Base-by-base conservation (phyloP, 106 monocot genomes). In the Gastrodia elata region DNA sequence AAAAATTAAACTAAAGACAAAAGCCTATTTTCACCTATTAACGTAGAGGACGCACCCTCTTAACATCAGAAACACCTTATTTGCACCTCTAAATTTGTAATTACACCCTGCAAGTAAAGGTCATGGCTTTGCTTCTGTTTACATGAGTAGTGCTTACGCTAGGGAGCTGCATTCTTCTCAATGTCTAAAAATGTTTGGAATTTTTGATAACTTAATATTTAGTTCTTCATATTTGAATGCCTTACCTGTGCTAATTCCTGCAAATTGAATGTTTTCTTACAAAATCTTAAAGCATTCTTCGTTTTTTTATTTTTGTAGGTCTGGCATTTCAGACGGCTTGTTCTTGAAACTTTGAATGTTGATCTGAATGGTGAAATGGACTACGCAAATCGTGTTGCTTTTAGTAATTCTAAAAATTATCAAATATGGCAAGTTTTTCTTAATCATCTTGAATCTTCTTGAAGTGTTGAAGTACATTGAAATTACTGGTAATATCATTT, bases 281-380 rank as follows among this genome's bases (percentile, higher is more conserved):
- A 43, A 36, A 65, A 46, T n/a, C 38, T 75, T 30, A 38, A 18
- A 55, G 32, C 1, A 68, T 36, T 33, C 6, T 68, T 37, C 15
- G 49, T 38, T 38, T 27, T 75, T 71, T 43, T 58, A 41, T 38
- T 69, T 70, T 36, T 5, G 40, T 74, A 98, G 93, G 77, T 93
- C 26, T 98, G 98, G 98, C 93, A 93, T 87, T 98, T 98, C 81
- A 91, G 98, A 72, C 90, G 93, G 13, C 81, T 93, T 80, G 81
- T 98, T 32, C 83, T 98, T 56, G 98, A 93, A 77, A 59, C 88
- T 65, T 34, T 98, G 72, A 71, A 89, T 71, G 72, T 55, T 58
- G 83, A 93, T 78, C 71, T 98, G 42, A 75, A 34, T 68, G 77
- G 80, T 57, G 98, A 98, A 75, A 77, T 81, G 49, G 38, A 85